Evolutionary conservation across 2,329 filamentous ascomycete species (phyloP).

Genomic region (Trichoderma cornu-damae): DNA sequence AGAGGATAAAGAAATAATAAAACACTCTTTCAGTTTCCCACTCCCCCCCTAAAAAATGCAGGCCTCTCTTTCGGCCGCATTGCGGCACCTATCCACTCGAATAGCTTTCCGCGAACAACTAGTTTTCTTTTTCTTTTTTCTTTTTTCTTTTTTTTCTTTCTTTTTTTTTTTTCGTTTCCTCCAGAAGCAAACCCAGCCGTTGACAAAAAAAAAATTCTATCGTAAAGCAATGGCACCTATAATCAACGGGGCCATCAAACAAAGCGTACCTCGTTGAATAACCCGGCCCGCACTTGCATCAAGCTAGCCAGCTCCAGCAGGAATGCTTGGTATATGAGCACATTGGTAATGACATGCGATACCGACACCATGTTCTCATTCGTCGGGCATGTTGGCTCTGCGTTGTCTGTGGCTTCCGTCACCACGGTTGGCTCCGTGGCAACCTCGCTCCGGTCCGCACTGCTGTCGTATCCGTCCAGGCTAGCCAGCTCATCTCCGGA

Average conservation of each 20-base stretch:
- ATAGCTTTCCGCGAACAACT: not conserved
- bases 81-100: not conserved
- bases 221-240: not conserved
- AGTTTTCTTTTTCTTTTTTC: too few species aligned
- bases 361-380: conserved; percentile 53
- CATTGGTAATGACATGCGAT: conserved; percentile 74
- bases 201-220: not conserved
- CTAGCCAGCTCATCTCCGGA: conserved; percentile 18
- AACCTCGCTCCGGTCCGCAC: conserved; percentile 20
- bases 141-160: not conserved
- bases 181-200: too few species aligned
- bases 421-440: conserved; percentile 21
- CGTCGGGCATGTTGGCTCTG: conserved; percentile 15
- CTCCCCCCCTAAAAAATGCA: not conserved
- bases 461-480: conserved; percentile 22
- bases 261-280: conserved; percentile 73
- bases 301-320: conserved; percentile 70
- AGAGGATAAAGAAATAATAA: too few species aligned
- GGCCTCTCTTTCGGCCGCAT: not conserved
- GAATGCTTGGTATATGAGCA: conserved; percentile 74
- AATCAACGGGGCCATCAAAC: conserved; percentile 25
- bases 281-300: conserved; percentile 65
- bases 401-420: conserved; percentile 24
- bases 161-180: not conserved
- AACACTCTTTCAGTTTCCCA: not conserved